Conservation (phyloP, 2,329 filamentous ascomycete species). For the Pestalotiopsis sp. region DNA sequence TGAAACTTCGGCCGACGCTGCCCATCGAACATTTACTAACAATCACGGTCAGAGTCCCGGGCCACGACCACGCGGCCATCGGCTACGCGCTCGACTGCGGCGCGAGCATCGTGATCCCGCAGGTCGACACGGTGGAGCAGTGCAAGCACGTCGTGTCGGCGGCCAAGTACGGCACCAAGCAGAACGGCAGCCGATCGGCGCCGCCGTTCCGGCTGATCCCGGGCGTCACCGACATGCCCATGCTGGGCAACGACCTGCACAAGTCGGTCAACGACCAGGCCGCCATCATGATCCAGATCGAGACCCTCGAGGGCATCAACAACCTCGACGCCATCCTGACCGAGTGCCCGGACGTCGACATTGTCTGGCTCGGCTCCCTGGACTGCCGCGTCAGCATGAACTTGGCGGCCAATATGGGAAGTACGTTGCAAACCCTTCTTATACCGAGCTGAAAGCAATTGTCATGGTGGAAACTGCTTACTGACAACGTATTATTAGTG, state of each 20-base stretch:
- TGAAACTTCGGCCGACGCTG: background rate
- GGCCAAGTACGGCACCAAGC: conserved; percentile 45
- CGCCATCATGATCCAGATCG: conserved; percentile 52
- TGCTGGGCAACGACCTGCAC: conserved; percentile 38
- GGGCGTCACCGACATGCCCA: conserved; percentile 40
- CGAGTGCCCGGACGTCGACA: conserved; percentile 47
- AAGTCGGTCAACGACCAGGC: conserved; percentile 48
- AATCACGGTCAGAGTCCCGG: conserved; percentile 36
- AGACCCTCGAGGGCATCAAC: conserved; percentile 42
- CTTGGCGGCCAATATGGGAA: conserved; percentile 31
- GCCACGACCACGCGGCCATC: conserved; percentile 49
- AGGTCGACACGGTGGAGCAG: conserved; percentile 50
- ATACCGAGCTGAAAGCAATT: background rate
- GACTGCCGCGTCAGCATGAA: conserved; percentile 49
- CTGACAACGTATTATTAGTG: conserved; percentile 8
- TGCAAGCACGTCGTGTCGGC: conserved; percentile 44
- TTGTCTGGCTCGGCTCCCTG: conserved; percentile 49
- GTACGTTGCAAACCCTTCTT: conserved; percentile 20
- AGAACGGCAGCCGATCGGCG: conserved; percentile 45
- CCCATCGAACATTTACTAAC: background rate
- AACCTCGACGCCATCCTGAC: conserved; percentile 54
- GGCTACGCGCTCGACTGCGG: conserved; percentile 51
- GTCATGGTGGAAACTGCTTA: background rate
- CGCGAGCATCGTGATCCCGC: conserved; percentile 50
- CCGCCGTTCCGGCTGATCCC: conserved; percentile 46